Evolutionary conservation across 73 alveolate species (phyloP), one percentile per base, ranked within the genome.

Genomic region (Stentor coeruleus): DNA sequence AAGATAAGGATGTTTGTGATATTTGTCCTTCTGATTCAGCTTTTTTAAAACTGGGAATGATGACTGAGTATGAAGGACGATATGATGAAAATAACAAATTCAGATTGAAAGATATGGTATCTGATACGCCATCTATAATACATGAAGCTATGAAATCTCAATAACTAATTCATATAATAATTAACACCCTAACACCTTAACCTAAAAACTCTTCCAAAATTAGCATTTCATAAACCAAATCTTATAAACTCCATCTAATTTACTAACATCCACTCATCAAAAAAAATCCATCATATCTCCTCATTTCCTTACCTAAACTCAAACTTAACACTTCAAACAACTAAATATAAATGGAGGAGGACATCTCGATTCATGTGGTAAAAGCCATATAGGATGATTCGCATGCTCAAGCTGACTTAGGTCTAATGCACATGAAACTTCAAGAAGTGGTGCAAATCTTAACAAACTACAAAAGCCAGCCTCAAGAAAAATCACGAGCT

Each of bases 371-470:
- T 20, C 66, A 49, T 49, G 66, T 49, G 66, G 66, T 49, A 49
- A 49, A 11, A 11, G 6, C 20, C 66, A 49, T 49, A 6, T 49
- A 49, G 66, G 33, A 66, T 33, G 79, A 66, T 40, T 20, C 79
- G 15, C 79, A 66, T 40, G 37, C 33, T 26, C n/a, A 81, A 55
- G 58, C 86, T 81, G 97, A 91, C 81, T 59, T 88, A 33, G 97
- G 94, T 14, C 60, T 91, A 41, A 85, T 91, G 26, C 88, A 88
- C 60, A 83, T 90, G 89, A 85, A 90, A 81, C 81, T 91, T 55
- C 84, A 86, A 59, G 97, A 91, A 38, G 74, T 73, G 37, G 83
- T 91, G 42, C 89, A 85, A 49, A 84, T 87, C 15, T 81, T 91
- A 3, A 20, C 85, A 38, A 86, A 86, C 31, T 91, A 86, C 83